These are phyloP conservation scores for Clausena lansium DNA, from an alignment of 345 rosid species.

Conservation along the genomic window DNA sequence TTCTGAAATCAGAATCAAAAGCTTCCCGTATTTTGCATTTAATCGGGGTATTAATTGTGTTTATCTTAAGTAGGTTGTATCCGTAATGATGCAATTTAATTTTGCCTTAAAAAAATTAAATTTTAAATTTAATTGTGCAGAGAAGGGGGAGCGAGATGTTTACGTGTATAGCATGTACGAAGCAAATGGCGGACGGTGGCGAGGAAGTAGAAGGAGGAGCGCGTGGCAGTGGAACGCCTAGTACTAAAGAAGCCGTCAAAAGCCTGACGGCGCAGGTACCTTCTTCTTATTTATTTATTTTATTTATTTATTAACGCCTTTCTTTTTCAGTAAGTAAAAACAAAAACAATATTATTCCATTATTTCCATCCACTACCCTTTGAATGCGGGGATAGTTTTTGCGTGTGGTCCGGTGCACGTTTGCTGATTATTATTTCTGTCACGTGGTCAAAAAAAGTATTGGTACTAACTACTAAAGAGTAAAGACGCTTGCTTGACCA, in stretches of 20 bases:
- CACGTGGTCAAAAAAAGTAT: neutral
- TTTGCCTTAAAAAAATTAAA: neutral
- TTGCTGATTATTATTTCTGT: neutral
- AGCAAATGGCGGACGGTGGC: conserved; percentile 72
- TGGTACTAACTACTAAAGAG: no score
- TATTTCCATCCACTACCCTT: neutral
- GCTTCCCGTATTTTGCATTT: neutral
- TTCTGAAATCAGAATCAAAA: neutral
- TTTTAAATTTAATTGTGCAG: neutral
- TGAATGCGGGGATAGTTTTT: no score
- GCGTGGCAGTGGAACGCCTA: conserved; percentile 81
- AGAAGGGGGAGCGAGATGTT: conserved; percentile 53
- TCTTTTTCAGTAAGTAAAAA: conserved; percentile 6
- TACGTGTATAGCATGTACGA: conserved; percentile 96
- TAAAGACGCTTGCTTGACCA: neutral
- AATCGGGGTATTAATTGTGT: neutral
- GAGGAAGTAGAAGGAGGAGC: conserved; percentile 70
- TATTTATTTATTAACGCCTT: neutral
- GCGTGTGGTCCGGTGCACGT: neutral
- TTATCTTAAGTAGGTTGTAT: neutral
- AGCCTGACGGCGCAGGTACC: conserved; percentile 94
- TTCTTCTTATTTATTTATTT: neutral
- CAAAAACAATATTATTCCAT: neutral
- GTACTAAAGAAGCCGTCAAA: conserved; percentile 95
- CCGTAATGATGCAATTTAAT: neutral